phyloP scores from a whole-genome alignment of 768 basidiomycete species.

The Lactifluus pinguis region DNA sequence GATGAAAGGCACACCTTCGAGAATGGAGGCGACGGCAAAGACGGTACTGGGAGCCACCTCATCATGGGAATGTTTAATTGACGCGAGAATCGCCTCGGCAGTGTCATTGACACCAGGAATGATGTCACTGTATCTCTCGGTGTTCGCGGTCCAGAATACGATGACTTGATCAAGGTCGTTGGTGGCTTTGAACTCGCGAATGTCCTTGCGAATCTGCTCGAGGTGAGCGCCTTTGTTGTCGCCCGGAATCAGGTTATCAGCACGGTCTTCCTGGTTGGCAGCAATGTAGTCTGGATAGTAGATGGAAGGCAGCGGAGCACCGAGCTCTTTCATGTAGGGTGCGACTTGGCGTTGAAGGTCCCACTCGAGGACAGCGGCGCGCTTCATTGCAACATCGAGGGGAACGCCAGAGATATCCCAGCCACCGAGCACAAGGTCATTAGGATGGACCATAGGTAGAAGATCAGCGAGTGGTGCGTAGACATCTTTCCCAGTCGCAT shows the following conservation, averaged over 20 bases:
- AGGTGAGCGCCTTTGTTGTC: constrained; percentile 84
- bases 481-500: constrained; percentile 78
- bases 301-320: constrained; percentile 83
- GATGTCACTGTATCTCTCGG: constrained; percentile 94
- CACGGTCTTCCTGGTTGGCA: constrained; percentile 93
- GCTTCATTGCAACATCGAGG: constrained; percentile 89
- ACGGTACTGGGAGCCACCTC: constrained; percentile 96
- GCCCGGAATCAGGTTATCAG: constrained; percentile 87
- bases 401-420: constrained; percentile 91
- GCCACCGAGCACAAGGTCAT: constrained; percentile 93
- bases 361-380: constrained; percentile 89
- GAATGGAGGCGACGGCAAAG: constrained; percentile 91
- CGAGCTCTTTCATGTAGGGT: constrained; percentile 72
- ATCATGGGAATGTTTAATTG: constrained; percentile 77
- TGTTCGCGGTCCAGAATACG: constrained; percentile 99
- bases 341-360: constrained; percentile 94
- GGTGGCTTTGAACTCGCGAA: constrained; percentile 81
- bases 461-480: constrained; percentile 88
- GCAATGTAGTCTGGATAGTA: constrained; percentile 98
- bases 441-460: constrained; percentile 96
- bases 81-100: constrained; percentile 70
- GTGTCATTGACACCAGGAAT: constrained; percentile 94
- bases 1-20: constrained; percentile 91
- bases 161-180: constrained; percentile 81
- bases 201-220: constrained; percentile 86